Percentiles rank a stretch among this genome's conserved stretches.
phyloP scores from a whole-genome alignment of 371 early-diverging fungal genomes.

The Apophysomyces variabilis region DNA sequence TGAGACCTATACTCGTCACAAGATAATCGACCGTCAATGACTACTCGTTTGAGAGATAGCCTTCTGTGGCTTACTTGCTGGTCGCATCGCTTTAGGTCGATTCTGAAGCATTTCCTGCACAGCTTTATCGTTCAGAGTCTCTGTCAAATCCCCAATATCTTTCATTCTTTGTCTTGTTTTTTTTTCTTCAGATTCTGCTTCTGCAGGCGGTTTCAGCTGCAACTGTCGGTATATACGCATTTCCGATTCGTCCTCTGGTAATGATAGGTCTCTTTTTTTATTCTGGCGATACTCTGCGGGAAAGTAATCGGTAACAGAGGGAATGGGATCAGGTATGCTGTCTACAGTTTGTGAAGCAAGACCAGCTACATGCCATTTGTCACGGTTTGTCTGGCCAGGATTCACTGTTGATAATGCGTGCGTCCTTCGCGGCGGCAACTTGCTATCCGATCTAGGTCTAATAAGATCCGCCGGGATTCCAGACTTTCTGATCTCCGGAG shows the following conservation, averaged over 20 bases:
- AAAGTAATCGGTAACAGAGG: background rate
- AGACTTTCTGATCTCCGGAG: background rate
- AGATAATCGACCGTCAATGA: background rate
- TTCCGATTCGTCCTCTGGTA: background rate
- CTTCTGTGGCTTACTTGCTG: background rate
- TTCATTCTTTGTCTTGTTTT: background rate
- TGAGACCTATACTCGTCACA: slow-evolving; percentile 22
- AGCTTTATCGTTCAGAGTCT: background rate
- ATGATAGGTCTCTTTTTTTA: background rate
- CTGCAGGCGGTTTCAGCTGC: background rate
- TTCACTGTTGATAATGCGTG: too few species aligned
- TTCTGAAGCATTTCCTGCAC: slow-evolving; percentile 5
- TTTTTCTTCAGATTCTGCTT: background rate
- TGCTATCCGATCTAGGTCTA: background rate
- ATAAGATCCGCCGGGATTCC: background rate
- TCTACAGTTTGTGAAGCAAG: background rate
- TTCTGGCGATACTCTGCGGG: background rate
- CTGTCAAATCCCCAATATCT: background rate
- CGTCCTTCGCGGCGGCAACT: background rate
- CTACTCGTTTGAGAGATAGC: background rate
- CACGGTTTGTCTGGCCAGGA: too few species aligned
- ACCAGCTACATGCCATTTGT: background rate
- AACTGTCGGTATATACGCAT: slow-evolving; percentile 6
- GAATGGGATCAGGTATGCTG: background rate
- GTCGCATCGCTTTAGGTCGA: slow-evolving; percentile 3